phyloP scores from a whole-genome alignment of 208 protist genomes.

The Endotrypanum monterogeii region DNA sequence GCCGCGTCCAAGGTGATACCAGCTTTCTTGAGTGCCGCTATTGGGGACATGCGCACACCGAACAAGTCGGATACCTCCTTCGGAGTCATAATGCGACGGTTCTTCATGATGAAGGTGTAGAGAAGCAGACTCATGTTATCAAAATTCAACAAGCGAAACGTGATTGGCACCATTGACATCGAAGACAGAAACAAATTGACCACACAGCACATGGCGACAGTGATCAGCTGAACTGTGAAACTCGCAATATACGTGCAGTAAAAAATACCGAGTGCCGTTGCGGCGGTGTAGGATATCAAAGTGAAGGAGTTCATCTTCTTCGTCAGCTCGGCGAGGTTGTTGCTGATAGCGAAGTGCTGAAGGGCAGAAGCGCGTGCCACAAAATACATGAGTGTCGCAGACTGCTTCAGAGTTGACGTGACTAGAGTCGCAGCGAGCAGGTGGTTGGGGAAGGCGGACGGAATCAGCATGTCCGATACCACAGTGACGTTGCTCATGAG shows the following conservation, averaged over 20 bases:
- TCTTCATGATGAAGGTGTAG: slow-evolving; percentile 42
- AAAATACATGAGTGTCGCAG: slow-evolving; percentile 82
- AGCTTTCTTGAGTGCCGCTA: slow-evolving; percentile 27
- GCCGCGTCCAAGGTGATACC: slow-evolving; percentile 30
- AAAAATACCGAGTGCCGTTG: slow-evolving; percentile 73
- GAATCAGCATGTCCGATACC: slow-evolving; percentile 83
- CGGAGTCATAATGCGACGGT: slow-evolving; percentile 48
- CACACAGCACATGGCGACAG: slow-evolving; percentile 66
- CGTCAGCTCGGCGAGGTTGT: slow-evolving; percentile 85
- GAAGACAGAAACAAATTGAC: slow-evolving; percentile 65
- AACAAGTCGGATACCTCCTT: slow-evolving; percentile 57
- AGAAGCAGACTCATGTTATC: slow-evolving; percentile 68
- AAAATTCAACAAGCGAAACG: slow-evolving; percentile 76
- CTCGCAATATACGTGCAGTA: slow-evolving; percentile 70
- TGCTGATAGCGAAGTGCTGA: slow-evolving; percentile 82
- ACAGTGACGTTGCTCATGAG: slow-evolving; percentile 79
- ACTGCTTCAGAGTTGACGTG: slow-evolving; percentile 84
- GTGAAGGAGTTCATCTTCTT: slow-evolving; percentile 91
- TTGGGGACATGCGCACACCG: slow-evolving; percentile 53
- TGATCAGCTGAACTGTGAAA: slow-evolving; percentile 69
- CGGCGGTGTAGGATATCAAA: slow-evolving; percentile 80
- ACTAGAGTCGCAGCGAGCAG: slow-evolving; percentile 67
- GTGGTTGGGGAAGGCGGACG: slow-evolving; percentile 60
- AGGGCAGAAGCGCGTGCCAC: slow-evolving; percentile 74
- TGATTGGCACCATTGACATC: slow-evolving; percentile 69